These are phyloP conservation scores for Blastocystis sp. DNA, from an alignment of 352 stramenopile species.

Conservation along the genomic window DNA sequence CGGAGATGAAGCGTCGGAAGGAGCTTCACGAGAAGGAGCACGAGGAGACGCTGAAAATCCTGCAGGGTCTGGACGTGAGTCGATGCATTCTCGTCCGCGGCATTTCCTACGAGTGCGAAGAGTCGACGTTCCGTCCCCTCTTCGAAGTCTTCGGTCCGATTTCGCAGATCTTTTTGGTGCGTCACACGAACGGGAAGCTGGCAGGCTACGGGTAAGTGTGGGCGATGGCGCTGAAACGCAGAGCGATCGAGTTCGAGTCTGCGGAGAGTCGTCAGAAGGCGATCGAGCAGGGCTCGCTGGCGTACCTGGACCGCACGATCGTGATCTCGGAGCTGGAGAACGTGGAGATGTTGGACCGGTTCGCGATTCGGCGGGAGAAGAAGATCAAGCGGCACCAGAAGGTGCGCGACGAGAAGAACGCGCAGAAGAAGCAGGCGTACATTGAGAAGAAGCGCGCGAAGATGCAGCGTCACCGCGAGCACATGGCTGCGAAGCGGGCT, in stretches of 20 bases:
- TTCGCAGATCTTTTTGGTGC: background rate
- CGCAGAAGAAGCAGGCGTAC: background rate
- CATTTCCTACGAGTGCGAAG: background rate
- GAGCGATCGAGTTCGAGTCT: conserved; percentile 6
- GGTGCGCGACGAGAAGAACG: background rate
- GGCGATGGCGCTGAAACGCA: background rate
- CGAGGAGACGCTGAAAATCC: background rate
- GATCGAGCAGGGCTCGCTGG: background rate
- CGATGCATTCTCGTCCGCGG: background rate
- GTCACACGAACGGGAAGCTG: background rate
- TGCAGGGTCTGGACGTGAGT: background rate
- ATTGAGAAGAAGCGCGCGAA: background rate
- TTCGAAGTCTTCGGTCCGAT: background rate
- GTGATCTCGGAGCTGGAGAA: background rate
- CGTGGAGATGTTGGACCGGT: background rate
- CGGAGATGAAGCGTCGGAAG: background rate
- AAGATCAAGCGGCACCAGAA: background rate
- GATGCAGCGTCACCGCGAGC: background rate
- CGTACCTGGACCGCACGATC: background rate
- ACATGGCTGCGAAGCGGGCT: background rate
- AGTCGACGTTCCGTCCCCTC: background rate
- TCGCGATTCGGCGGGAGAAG: background rate
- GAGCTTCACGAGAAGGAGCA: background rate
- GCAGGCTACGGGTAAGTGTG: background rate
- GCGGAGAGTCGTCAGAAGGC: background rate